A percentile compares a stretch with the other conserved stretches of the same genome.
phyloP scores from a whole-genome alignment of 108 stramenopile genomes.

The Pseudonitzschia pungens region DNA sequence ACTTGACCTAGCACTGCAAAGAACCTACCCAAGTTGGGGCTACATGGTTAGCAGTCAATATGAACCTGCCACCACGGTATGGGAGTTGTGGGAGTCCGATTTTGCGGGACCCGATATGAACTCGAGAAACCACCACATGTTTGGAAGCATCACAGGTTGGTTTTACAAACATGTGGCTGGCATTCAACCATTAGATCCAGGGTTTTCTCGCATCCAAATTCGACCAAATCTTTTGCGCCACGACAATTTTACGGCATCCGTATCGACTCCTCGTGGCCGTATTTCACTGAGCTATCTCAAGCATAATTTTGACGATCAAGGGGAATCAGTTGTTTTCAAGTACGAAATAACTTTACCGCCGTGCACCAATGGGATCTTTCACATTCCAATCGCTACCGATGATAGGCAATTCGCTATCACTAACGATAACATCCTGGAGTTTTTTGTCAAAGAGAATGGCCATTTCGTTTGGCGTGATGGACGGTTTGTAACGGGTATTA shows the following conservation, averaged over 20 bases:
- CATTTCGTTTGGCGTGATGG: background rate
- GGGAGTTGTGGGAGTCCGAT: slow-evolving; percentile 33
- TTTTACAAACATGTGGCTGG: slow-evolving; percentile 36
- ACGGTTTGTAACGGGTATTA: background rate
- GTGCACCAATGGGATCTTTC: slow-evolving; percentile 3
- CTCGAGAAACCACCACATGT: slow-evolving; percentile 34
- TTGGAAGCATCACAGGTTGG: slow-evolving; percentile 32
- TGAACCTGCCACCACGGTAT: slow-evolving; percentile 35
- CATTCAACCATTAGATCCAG: slow-evolving; percentile 19
- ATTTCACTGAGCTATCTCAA: slow-evolving; percentile 1
- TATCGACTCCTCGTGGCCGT: slow-evolving; percentile 7
- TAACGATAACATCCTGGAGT: background rate
- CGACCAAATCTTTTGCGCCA: slow-evolving; percentile 9
- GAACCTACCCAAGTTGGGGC: slow-evolving; percentile 34
- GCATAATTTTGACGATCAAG: background rate
- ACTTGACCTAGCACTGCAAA: slow-evolving; percentile 26
- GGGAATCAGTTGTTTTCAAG: background rate
- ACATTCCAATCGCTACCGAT: slow-evolving; percentile 14
- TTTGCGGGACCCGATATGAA: slow-evolving; percentile 24
- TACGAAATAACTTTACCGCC: slow-evolving; percentile 14
- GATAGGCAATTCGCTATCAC: background rate
- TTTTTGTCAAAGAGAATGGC: background rate
- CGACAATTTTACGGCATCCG: background rate
- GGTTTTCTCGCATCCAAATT: slow-evolving; percentile 17
- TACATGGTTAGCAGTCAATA: slow-evolving; percentile 31